These are phyloP conservation scores for Leccinum cinnamomeum DNA, from an alignment of 1,284 basidiomycete genomes.

Conservation along the genomic window DNA sequence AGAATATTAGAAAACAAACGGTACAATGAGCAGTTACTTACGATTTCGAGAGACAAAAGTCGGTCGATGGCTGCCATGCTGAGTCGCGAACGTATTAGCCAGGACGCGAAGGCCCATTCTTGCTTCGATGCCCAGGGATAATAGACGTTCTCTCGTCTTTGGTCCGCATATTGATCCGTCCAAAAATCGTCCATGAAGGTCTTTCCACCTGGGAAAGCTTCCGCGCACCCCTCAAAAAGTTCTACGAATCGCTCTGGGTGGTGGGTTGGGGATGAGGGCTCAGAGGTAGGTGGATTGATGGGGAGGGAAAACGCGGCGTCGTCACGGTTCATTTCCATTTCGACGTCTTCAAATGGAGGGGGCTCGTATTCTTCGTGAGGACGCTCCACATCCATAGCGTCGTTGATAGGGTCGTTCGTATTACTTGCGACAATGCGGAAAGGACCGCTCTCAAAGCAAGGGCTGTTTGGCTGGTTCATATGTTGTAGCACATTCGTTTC, in stretches of 20 bases:
- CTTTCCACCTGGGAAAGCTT: not conserved
- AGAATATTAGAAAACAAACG: not conserved
- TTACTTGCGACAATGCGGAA: no score
- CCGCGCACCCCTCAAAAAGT: not conserved
- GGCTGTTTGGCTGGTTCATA: not conserved
- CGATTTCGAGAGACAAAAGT: not conserved
- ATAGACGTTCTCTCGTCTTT: not conserved
- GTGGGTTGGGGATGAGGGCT: no score
- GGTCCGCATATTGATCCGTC: not conserved
- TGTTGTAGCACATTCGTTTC: not conserved
- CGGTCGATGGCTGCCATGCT: slow-evolving; percentile 1
- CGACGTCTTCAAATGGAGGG: no score
- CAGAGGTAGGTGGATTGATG: no score
- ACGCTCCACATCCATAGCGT: no score
- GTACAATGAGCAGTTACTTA: not conserved
- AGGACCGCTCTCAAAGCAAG: not conserved
- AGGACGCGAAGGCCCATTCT: not conserved
- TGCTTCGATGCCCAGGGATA: not conserved
- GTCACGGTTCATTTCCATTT: no score
- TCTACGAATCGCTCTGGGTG: not conserved
- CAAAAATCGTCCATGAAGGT: slow-evolving; percentile 1
- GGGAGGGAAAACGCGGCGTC: no score
- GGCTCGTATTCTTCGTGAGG: no score
- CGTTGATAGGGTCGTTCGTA: no score
- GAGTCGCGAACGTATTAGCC: not conserved